Percentiles rank a stretch among this genome's conserved stretches.
Evolutionary conservation across 306 rosid species (phyloP).

Genomic region (Amphicarpaea edgeworthii): DNA sequence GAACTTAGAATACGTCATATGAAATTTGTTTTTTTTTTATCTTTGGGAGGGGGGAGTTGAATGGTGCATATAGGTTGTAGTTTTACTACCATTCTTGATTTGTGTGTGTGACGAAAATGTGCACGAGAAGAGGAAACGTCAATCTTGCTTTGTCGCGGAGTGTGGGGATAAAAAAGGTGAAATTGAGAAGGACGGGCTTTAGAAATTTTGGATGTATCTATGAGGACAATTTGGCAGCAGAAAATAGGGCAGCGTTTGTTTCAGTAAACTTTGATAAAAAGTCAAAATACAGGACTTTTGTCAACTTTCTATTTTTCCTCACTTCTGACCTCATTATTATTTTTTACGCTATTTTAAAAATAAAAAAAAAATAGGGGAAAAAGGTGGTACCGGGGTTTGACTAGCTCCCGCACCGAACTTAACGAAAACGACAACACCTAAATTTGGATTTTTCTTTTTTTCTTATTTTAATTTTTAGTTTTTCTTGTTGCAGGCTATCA

Average conservation of each 20-base stretch:
- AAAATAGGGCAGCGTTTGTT: conserved; percentile 53
- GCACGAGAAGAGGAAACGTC: conserved; percentile 39
- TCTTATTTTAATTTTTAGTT: not conserved
- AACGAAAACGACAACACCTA: conserved; percentile 39
- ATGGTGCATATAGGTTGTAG: not conserved
- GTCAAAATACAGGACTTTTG: conserved; percentile 69
- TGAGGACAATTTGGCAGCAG: conserved; percentile 53
- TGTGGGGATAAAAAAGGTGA: conserved; percentile 36
- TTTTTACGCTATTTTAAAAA: not conserved
- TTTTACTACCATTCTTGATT: not conserved
- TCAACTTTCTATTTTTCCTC: conserved; percentile 55
- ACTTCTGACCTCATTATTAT: conserved; percentile 41
- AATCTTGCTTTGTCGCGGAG: conserved; percentile 33
- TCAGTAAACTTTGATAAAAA: conserved; percentile 55
- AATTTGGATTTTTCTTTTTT: not conserved
- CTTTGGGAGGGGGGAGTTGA: not conserved
- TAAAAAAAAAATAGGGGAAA: not conserved
- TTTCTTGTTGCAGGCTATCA: conserved; percentile 61
- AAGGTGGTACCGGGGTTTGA: conserved; percentile 51
- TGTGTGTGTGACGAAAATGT: conserved; percentile 46
- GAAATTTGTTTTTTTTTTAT: not conserved
- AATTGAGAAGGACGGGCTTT: conserved; percentile 54
- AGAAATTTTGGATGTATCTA: conserved; percentile 68
- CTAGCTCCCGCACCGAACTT: conserved; percentile 19
- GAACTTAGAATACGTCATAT: too few species aligned